A percentile compares a stretch with the other conserved stretches of the same genome.
phyloP scores from a whole-genome alignment of 1,139 yeast genomes.

The Lodderomyces metapsilosis region DNA sequence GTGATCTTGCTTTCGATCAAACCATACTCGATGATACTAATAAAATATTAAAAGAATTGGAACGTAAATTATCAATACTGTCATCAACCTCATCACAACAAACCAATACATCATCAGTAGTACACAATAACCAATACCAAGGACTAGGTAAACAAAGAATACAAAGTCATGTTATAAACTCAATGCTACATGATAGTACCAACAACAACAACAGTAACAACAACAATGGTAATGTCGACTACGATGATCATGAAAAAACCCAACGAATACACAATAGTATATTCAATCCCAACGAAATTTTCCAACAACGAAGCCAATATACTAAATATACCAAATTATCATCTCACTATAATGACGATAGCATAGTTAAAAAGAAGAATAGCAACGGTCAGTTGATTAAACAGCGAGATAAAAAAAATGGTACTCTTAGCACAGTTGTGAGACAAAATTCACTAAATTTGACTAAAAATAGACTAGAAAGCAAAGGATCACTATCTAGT shows the following conservation, averaged over 20 bases:
- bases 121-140: constrained; percentile 26
- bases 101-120: constrained; percentile 27
- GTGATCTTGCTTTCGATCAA: neutral
- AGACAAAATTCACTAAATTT: constrained; percentile 14
- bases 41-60: constrained; percentile 26
- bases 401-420: neutral
- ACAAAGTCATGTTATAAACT: constrained; percentile 30
- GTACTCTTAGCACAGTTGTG: neutral
- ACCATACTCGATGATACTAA: constrained; percentile 23
- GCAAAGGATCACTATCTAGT: constrained; percentile 1
- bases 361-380: constrained; percentile 6
- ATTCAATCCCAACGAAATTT: constrained; percentile 37
- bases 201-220: constrained; percentile 18
- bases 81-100: constrained; percentile 19
- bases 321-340: constrained; percentile 32
- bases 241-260: constrained; percentile 19
- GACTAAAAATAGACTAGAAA: constrained; percentile 12
- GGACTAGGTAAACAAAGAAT: constrained; percentile 33
- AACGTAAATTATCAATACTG: constrained; percentile 29
- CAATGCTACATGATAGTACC: constrained; percentile 20
- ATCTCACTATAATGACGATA: constrained; percentile 24
- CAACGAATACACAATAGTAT: constrained; percentile 16
- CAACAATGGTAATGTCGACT: constrained; percentile 14
- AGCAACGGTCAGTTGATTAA: constrained; percentile 1
- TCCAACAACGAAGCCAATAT: constrained; percentile 31